These are phyloP conservation scores for Pistacia integerrima DNA, from an alignment of 345 rosid species.

Conservation along the genomic window DNA sequence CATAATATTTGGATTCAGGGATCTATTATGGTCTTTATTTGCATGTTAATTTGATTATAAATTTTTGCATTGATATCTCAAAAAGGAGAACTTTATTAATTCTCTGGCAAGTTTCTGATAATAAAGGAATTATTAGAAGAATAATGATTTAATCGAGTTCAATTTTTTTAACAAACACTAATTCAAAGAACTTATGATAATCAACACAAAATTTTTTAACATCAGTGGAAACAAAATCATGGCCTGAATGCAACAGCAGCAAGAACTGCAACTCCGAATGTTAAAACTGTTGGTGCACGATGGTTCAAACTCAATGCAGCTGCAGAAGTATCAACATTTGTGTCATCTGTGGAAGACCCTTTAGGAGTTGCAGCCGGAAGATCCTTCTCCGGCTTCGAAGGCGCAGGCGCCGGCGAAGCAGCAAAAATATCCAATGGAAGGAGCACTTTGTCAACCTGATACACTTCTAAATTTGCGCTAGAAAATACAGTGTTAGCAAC, in stretches of 20 bases:
- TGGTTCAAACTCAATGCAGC: constrained; percentile 28
- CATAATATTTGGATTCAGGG: too few relatives aligned
- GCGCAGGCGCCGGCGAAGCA: constrained; percentile 62
- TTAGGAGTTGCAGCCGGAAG: constrained; percentile 53
- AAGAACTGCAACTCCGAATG: constrained; percentile 25
- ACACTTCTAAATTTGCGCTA: constrained; percentile 63
- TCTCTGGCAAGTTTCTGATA: neutral
- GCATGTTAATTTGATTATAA: too few relatives aligned
- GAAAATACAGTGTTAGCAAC: constrained; percentile 65
- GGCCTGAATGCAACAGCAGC: constrained; percentile 39
- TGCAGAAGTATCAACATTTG: constrained; percentile 42
- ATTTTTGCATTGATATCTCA: too few relatives aligned
- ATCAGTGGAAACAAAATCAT: constrained; percentile 22
- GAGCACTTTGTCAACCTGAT: constrained; percentile 78
- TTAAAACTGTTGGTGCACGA: constrained; percentile 3
- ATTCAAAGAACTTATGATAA: constrained; percentile 17
- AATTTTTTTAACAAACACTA: constrained; percentile 15
- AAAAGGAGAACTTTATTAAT: neutral
- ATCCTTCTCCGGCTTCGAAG: constrained; percentile 50
- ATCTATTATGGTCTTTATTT: too few relatives aligned
- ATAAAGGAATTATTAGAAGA: constrained; percentile 13
- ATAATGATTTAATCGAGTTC: constrained; percentile 25
- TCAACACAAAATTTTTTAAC: constrained; percentile 14
- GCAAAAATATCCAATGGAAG: constrained; percentile 62
- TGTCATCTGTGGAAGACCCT: constrained; percentile 34